Percentiles rank a stretch among this genome's conserved stretches.
These are phyloP conservation scores for Tolypocladium ovalisporum DNA, from an alignment of 2,329 filamentous ascomycete species.

Conservation along the genomic window DNA sequence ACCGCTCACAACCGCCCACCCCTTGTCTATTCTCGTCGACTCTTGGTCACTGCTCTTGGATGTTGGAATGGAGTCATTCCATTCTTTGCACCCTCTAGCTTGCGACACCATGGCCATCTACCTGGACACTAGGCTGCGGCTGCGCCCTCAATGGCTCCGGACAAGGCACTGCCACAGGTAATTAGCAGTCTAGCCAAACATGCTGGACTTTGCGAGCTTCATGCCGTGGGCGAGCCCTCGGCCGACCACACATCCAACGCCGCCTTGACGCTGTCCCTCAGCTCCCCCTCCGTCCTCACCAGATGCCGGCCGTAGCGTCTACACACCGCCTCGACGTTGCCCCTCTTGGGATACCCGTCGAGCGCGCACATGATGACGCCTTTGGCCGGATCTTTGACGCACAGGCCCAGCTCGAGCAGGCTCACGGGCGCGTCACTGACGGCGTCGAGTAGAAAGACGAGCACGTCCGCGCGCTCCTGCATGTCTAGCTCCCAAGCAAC, in stretches of 20 bases:
- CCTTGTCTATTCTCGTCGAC: neutral
- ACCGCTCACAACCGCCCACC: neutral
- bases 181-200: too few relatives aligned
- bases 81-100: neutral
- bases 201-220: neutral
- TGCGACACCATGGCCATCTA: neutral
- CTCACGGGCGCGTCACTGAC: constrained; percentile 43
- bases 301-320: constrained; percentile 32
- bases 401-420: constrained; percentile 50
- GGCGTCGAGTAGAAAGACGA: constrained; percentile 46
- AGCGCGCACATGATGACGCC: constrained; percentile 44
- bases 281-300: constrained; percentile 27
- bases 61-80: neutral
- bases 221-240: neutral
- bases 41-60: neutral
- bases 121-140: neutral
- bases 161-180: too few relatives aligned
- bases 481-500: constrained; percentile 51
- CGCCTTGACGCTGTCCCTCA: constrained; percentile 24
- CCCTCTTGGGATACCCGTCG: constrained; percentile 42
- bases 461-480: constrained; percentile 39
- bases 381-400: constrained; percentile 18
- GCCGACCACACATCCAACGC: constrained; percentile 12
- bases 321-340: constrained; percentile 50
- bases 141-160: neutral